Base-by-base conservation (phyloP, 2,329 filamentous ascomycete species). In the Daldinia sp. region DNA sequence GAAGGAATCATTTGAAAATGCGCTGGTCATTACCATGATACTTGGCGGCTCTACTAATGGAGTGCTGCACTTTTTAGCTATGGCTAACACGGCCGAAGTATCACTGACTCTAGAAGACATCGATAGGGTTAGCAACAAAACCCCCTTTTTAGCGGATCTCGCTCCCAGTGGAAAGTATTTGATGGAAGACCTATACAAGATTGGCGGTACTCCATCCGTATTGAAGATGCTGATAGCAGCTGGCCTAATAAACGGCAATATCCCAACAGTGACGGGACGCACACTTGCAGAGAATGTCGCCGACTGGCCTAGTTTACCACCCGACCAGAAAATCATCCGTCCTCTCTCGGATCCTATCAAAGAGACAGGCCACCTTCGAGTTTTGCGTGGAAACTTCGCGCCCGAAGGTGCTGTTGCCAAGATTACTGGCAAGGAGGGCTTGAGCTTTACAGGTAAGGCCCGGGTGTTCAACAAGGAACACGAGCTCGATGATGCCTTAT, bases 381-480 rank as follows among this genome's bases (percentile, higher is more conserved):
- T 98, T 63, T 84, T 98, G 3, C 86, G 87, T 62, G 94, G 94
- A 17, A 97, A 96, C 76, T 84, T 97, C 29, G 92, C 94, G 2
- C 94, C 94, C 1, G 90, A 88, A 9, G 94, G 94, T 30, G 91
- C 94, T 0, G 94, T 98, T 1, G 94, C 93, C 63, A 98, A 98
- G 78, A 97, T 98, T 77, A 97, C 94, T 0, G 94, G 94, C 32
- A 97, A 97, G 76, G 94, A 98, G 77, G 94, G 94, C 2, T 84
- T 93, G 5, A 82, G 79, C 10, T 98, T 98, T 77, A 89, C 84
- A 0, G 94, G 94, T 49, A 87, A 87, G 67, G 94, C 93, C 0
- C 85, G 88, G 17, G 92, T 96, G 45, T 98, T 95, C 76, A 83
- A 97, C 78, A 94, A 95, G 73, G 94, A 97, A 77, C 83, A 88